A percentile compares a stretch with the other conserved stretches of the same genome.
phyloP scores from a whole-genome alignment of 2,329 filamentous ascomycete genomes.

The Rhynchosporium secalis region DNA sequence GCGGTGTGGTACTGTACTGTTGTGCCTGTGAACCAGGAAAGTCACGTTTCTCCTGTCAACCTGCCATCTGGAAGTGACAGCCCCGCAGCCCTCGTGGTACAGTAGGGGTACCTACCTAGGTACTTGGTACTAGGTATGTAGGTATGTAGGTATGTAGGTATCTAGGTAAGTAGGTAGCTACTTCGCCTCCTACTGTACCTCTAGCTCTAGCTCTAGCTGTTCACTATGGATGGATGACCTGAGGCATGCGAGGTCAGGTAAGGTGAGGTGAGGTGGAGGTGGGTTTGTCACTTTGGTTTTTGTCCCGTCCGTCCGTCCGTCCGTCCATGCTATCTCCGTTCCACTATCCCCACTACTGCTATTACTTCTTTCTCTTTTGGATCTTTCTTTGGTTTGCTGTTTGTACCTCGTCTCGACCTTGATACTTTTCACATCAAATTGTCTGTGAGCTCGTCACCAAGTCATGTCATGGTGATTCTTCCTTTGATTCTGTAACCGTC shows the following conservation, averaged over 20 bases:
- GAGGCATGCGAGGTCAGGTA: neutral
- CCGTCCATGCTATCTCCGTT: neutral
- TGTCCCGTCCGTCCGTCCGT: neutral
- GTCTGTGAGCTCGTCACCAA: neutral
- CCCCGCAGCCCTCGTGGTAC: too few relatives aligned
- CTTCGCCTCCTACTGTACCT: too few relatives aligned
- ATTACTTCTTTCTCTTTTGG: neutral
- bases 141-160: too few relatives aligned
- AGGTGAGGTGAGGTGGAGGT: neutral
- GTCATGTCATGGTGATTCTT: neutral
- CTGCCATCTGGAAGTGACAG: conserved; percentile 8
- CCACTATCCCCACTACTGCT: conserved; percentile 14
- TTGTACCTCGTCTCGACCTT: neutral
- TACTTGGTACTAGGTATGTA: too few relatives aligned
- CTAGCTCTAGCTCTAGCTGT: too few relatives aligned
- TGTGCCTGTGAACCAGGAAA: neutral
- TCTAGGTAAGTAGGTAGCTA: too few relatives aligned
- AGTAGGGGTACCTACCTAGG: too few relatives aligned
- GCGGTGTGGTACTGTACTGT: neutral
- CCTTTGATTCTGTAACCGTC: neutral
- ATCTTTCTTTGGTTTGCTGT: conserved; percentile 1
- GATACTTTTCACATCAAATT: neutral
- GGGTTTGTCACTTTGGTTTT: conserved; percentile 18
- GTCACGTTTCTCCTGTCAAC: neutral
- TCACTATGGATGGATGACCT: too few relatives aligned